Evolutionary conservation across 257 asterid species (phyloP).

Genomic region (Solanum clarkiae): DNA sequence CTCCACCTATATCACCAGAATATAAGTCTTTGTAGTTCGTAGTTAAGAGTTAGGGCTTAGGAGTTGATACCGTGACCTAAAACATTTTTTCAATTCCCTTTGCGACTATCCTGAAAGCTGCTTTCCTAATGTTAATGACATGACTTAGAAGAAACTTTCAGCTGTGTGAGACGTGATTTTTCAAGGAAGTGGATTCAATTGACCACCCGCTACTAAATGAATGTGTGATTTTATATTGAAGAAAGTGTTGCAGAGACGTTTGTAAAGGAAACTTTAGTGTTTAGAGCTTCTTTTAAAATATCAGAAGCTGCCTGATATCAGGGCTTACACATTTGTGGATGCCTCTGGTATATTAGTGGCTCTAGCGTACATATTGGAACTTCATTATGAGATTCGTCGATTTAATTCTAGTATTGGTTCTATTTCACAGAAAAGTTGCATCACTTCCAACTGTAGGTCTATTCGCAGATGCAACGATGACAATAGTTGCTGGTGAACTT

Average conservation of each 20-base stretch:
- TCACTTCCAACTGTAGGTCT: slow-evolving; percentile 75
- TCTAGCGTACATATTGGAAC: not conserved
- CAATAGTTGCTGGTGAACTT: slow-evolving; percentile 75
- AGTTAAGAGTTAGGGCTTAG: not conserved
- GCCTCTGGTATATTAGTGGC: not conserved
- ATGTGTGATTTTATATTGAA: no score
- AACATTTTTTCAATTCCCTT: not conserved
- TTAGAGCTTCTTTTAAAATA: not conserved
- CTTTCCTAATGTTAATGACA: not conserved
- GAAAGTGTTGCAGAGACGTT: not conserved
- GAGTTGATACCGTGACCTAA: not conserved
- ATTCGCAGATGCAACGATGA: slow-evolving; percentile 67
- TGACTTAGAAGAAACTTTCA: no score
- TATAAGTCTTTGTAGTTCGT: not conserved
- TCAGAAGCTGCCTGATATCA: not conserved
- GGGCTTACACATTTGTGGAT: not conserved
- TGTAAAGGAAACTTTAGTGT: not conserved
- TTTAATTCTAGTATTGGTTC: not conserved
- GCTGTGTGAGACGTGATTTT: no score
- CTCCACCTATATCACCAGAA: not conserved
- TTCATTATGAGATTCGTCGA: not conserved
- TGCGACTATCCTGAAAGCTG: not conserved
- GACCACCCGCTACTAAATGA: not conserved
- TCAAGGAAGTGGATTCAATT: not conserved
- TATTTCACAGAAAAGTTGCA: slow-evolving; percentile 55